Conservation (phyloP, 169 alveolate genomes). For the Hammondia hammondi region DNA sequence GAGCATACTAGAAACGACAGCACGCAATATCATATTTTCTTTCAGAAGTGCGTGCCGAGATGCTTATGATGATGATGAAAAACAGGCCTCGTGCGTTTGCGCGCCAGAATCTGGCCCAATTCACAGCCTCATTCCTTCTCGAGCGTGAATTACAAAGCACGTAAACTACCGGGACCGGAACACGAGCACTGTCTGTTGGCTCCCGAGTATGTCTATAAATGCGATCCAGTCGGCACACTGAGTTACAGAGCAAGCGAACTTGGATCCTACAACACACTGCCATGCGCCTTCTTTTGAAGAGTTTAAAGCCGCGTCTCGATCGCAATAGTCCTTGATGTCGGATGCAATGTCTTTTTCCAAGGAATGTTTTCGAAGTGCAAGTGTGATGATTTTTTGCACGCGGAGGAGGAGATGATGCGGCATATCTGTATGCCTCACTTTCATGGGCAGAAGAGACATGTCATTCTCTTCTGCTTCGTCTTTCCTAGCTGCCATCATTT, state of each 20-base stretch:
- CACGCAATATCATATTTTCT: too few relatives aligned
- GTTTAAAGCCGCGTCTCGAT: background rate
- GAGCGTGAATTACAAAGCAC: too few relatives aligned
- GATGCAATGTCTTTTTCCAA: conserved; percentile 21
- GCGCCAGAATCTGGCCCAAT: too few relatives aligned
- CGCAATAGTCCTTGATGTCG: conserved; percentile 12
- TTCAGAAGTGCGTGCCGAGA: too few relatives aligned
- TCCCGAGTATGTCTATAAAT: background rate
- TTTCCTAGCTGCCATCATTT: background rate
- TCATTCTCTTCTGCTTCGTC: background rate
- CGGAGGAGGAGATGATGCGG: background rate
- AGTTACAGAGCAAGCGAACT: background rate
- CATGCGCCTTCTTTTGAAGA: conserved; percentile 4
- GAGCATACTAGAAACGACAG: too few relatives aligned
- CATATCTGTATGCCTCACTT: background rate
- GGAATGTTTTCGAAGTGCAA: background rate
- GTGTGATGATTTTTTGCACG: background rate
- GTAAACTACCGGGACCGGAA: conserved; percentile 16
- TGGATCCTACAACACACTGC: conserved; percentile 20
- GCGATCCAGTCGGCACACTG: conserved; percentile 21
- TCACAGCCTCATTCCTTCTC: too few relatives aligned
- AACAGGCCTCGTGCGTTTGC: too few relatives aligned
- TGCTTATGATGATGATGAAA: too few relatives aligned
- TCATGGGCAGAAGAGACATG: background rate
- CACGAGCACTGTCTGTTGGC: background rate